These are phyloP conservation scores for Tetrapisispora nanseiensis DNA, from an alignment of 805 yeast genomes.

Conservation along the genomic window DNA sequence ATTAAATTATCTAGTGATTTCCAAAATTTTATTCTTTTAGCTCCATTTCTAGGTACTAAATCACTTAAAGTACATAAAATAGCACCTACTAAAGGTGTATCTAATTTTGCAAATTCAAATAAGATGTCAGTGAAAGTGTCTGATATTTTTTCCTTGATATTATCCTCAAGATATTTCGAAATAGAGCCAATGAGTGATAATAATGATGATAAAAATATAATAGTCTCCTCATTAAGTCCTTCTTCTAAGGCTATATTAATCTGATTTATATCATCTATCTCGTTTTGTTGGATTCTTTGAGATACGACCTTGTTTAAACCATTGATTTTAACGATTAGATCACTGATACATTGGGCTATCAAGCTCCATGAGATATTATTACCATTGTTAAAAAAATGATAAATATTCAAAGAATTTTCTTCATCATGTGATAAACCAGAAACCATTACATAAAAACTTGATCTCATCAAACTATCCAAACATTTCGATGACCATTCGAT, in stretches of 20 bases:
- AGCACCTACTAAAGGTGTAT: conserved; percentile 44
- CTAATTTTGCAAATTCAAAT: conserved; percentile 37
- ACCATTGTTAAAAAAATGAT: conserved; percentile 35
- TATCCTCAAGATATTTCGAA: conserved; percentile 28
- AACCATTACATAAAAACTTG: conserved; percentile 71
- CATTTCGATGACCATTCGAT: conserved; percentile 80
- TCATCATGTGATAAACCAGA: conserved; percentile 63
- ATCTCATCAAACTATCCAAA: conserved; percentile 70
- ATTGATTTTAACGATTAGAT: conserved; percentile 39
- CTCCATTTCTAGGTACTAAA: conserved; percentile 39
- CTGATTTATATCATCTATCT: conserved; percentile 21
- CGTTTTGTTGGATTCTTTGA: conserved; percentile 21
- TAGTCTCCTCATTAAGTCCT: conserved; percentile 71
- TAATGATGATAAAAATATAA: conserved; percentile 64
- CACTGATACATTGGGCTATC: conserved; percentile 43
- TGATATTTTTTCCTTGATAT: conserved; percentile 16
- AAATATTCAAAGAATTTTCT: conserved; percentile 42
- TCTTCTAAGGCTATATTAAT: conserved; percentile 33
- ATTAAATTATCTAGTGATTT: conserved; percentile 60
- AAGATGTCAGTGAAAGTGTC: conserved; percentile 28
- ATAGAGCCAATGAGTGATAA: conserved; percentile 54
- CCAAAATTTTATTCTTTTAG: conserved; percentile 51
- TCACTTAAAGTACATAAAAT: conserved; percentile 47
- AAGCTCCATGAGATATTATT: conserved; percentile 44
- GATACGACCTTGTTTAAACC: conserved; percentile 24